Percentiles rank a stretch among this genome's conserved stretches.
Conservation (phyloP, 2,329 filamentous ascomycete species). For the Aspergillus sp. region DNA sequence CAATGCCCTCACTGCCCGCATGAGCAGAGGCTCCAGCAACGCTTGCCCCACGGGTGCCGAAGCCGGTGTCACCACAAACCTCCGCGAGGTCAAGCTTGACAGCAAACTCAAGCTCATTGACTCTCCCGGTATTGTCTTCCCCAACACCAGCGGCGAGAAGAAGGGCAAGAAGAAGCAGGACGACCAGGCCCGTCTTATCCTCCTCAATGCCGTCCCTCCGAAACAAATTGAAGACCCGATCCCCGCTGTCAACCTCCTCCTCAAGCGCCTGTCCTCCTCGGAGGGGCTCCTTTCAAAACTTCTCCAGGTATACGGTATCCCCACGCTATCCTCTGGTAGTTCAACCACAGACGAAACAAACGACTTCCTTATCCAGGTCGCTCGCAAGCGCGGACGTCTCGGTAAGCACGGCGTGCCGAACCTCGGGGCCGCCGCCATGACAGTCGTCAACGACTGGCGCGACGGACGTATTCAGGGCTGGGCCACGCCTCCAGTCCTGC, state of each 20-base stretch:
- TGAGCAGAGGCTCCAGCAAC: conserved; percentile 61
- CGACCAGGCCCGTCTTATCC: conserved; percentile 75
- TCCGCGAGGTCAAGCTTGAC: conserved; percentile 90
- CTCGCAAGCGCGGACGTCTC: conserved; percentile 84
- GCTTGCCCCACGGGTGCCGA: conserved; percentile 88
- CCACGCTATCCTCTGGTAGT: conserved; percentile 68
- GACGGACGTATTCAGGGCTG: conserved; percentile 94
- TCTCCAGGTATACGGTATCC: conserved; percentile 78
- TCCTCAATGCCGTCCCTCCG: conserved; percentile 88
- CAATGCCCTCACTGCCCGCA: conserved; percentile 79
- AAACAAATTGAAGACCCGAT: conserved; percentile 93
- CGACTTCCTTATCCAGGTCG: conserved; percentile 93
- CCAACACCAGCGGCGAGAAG: conserved; percentile 54
- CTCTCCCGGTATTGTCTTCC: conserved; percentile 93
- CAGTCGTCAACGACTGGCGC: conserved; percentile 94
- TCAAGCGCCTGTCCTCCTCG: conserved; percentile 74
- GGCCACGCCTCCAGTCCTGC: conserved; percentile 72
- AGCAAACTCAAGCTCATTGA: conserved; percentile 91
- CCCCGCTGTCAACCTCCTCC: conserved; percentile 79
- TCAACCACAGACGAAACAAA: conserved; percentile 70
- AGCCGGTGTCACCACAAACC: conserved; percentile 84
- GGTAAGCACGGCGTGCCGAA: conserved; percentile 91
- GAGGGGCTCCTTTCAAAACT: conserved; percentile 75
- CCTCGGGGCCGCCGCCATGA: conserved; percentile 80
- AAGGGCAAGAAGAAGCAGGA: conserved; percentile 63